Percentiles rank a stretch among this genome's conserved stretches.
phyloP scores from a whole-genome alignment of 805 yeast genomes.

The Candida golubevii region DNA sequence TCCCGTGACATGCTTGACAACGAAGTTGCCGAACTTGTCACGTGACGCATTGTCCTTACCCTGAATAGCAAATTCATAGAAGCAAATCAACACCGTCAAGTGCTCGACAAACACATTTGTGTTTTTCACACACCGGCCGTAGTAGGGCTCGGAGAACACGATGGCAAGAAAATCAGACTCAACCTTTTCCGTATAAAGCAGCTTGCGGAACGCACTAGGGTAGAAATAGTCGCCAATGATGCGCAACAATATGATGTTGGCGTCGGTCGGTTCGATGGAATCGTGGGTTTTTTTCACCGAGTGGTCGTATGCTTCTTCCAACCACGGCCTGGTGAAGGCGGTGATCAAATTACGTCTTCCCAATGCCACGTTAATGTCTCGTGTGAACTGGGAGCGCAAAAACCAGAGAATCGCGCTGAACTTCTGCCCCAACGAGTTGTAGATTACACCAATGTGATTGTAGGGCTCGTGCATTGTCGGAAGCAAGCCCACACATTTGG shows the following conservation, averaged over 20 bases:
- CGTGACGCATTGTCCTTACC: neutral
- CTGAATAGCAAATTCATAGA: constrained; percentile 9
- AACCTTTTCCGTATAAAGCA: constrained; percentile 10
- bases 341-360: constrained; percentile 46
- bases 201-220: constrained; percentile 29
- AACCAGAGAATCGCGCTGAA: constrained; percentile 49
- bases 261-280: constrained; percentile 9
- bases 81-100: constrained; percentile 14
- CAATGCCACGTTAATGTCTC: constrained; percentile 42
- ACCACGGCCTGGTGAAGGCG: constrained; percentile 34
- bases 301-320: constrained; percentile 17
- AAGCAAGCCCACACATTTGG: constrained; percentile 49
- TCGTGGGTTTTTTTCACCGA: constrained; percentile 6
- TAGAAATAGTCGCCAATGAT: constrained; percentile 40
- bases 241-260: constrained; percentile 28
- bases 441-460: constrained; percentile 51
- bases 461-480: constrained; percentile 70
- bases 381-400: constrained; percentile 52
- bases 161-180: constrained; percentile 22
- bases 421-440: constrained; percentile 40
- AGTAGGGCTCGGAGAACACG: constrained; percentile 19
- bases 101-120: constrained; percentile 11
- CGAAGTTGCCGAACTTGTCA: constrained; percentile 7
- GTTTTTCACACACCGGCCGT: constrained; percentile 4
- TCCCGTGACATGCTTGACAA: constrained; percentile 6